Evolutionary conservation across 139 green algal species (phyloP).

Genomic region (Desmodesmus armatus): DNA sequence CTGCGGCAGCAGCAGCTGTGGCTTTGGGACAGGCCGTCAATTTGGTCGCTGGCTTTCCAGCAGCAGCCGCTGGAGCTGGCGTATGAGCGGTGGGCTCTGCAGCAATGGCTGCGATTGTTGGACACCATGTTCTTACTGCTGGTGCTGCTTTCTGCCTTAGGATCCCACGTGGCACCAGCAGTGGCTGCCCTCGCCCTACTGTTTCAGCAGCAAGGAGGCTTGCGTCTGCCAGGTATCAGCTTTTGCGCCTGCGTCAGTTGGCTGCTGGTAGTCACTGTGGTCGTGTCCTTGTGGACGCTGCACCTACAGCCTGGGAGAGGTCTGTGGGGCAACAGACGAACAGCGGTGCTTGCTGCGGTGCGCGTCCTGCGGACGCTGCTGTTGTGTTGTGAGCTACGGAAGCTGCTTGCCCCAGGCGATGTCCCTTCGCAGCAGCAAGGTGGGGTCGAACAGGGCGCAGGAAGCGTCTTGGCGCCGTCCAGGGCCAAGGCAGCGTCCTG

Average conservation of each 20-base stretch:
- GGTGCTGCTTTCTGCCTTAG: neutral
- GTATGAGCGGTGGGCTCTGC: neutral
- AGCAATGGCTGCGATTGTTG: slow-evolving; percentile 17
- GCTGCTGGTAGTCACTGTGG: neutral
- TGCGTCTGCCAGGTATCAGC: neutral
- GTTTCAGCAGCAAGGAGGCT: too few relatives aligned
- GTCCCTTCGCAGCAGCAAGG: neutral
- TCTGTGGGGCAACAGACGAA: neutral
- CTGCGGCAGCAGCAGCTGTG: too few relatives aligned
- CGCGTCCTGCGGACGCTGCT: neutral
- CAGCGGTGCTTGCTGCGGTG: slow-evolving; percentile 2
- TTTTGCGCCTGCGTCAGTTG: neutral
- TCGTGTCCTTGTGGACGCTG: neutral
- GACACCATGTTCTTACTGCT: slow-evolving; percentile 21
- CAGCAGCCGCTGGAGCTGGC: slow-evolving; percentile 20
- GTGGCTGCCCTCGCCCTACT: too few relatives aligned
- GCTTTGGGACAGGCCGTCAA: neutral
- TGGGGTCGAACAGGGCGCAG: too few relatives aligned
- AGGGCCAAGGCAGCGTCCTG: neutral
- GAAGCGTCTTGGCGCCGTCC: neutral
- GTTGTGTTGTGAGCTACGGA: neutral
- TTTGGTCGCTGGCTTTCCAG: neutral
- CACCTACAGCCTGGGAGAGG: neutral
- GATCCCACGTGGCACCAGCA: neutral
- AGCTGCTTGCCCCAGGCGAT: neutral